Base-by-base conservation (phyloP, 106 monocot species). In the Agapanthus africanus region DNA sequence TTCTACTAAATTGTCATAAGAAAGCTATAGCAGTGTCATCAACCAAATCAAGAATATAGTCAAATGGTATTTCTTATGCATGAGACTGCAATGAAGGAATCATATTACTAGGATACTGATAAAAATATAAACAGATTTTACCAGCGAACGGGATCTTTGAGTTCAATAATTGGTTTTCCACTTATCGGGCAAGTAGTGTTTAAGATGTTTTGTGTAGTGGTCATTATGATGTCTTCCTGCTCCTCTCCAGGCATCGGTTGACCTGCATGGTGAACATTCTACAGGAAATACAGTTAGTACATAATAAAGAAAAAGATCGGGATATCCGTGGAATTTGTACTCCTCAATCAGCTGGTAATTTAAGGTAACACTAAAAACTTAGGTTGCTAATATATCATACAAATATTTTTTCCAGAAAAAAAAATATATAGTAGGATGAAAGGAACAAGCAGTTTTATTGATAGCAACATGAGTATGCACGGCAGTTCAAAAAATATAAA, bases 161-260 rank as follows among this genome's bases (percentile, higher is more conserved):
- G 68, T 75, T 97, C 82, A 59, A 62, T 73, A 30, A 97, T 62
- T 35, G 84, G 86, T 72, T 91, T 91, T 69, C 88, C 88, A 44
- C 91, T 97, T 71, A 97, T 71, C 27, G 91, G 91, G 50, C 97
- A 97, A 19, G 65, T 87, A 51, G 71, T 59, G 69, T 97, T 97
- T 66, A 87, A 75, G 15, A 92, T 40, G 49, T 42, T 80, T 49
- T 91, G 91, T 19, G 88, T 91, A 60, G 83, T 87, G 44, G 95
- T 89, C 88, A 97, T 82, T 13, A 95, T 52, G 52, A 95, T 73
- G 10, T 95, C 95, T 79, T 95, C 91, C 57, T 83, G 85, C 70
- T 95, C 95, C 57, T 95, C 95, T 65, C 95, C 91, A 38, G 95
- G 91, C 91, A 97, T 91, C 44, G 89, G 86, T 70, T 89, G 82